These are phyloP conservation scores for Phytophthora pseudosyringae DNA, from an alignment of 352 stramenopile species.

Conservation along the genomic window DNA sequence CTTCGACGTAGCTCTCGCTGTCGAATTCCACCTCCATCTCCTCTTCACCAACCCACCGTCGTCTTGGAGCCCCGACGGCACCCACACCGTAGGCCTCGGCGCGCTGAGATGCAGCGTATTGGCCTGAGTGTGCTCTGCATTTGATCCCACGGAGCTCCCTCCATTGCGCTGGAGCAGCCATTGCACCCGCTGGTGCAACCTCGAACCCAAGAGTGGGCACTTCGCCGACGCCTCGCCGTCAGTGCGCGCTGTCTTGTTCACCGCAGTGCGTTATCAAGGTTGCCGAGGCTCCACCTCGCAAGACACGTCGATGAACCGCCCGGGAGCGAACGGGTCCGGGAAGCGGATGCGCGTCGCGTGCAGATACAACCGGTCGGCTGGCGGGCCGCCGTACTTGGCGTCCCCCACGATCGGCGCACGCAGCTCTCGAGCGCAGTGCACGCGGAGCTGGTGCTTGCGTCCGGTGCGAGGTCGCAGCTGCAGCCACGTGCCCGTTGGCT, in stretches of 20 bases:
- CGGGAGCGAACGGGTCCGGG: constrained; percentile 36
- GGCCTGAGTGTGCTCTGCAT: too few relatives aligned
- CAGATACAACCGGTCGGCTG: constrained; percentile 51
- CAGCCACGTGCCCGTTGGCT: constrained; percentile 41
- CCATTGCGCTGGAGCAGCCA: too few relatives aligned
- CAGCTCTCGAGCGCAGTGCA: constrained; percentile 59
- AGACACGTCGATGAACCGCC: constrained; percentile 36
- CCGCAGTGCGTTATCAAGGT: neutral
- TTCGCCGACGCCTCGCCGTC: constrained; percentile 2
- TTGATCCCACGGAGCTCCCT: too few relatives aligned
- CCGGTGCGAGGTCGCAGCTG: constrained; percentile 62
- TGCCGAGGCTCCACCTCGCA: constrained; percentile 10
- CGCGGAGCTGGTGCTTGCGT: constrained; percentile 74
- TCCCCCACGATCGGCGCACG: constrained; percentile 65
- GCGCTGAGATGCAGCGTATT: too few relatives aligned
- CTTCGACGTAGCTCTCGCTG: too few relatives aligned
- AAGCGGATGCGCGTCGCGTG: constrained; percentile 62
- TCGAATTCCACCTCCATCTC: too few relatives aligned
- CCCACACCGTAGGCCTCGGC: too few relatives aligned
- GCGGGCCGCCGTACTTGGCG: constrained; percentile 38
- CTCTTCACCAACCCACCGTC: too few relatives aligned
- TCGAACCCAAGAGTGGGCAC: too few relatives aligned
- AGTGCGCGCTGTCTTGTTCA: neutral
- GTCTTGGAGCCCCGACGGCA: too few relatives aligned
- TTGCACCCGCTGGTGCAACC: too few relatives aligned